These are phyloP conservation scores for Pythium biforme DNA, from an alignment of 352 stramenopile species.

Conservation along the genomic window DNA sequence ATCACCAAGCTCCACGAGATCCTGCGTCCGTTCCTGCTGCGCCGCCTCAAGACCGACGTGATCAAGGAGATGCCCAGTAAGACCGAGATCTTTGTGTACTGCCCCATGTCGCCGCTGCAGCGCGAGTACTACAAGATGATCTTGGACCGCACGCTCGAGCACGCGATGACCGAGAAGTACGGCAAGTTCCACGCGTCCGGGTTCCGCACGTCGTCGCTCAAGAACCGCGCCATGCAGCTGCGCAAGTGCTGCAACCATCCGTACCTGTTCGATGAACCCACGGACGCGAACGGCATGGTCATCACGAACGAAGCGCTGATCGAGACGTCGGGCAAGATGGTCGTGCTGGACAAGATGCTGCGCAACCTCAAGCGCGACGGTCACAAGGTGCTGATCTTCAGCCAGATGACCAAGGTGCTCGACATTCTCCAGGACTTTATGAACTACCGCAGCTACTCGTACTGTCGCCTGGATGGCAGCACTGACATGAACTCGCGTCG, in stretches of 20 bases:
- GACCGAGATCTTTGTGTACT: slow-evolving; percentile 98
- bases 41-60: slow-evolving; percentile 95
- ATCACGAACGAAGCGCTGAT: slow-evolving; percentile 90
- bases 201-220: slow-evolving; percentile 57
- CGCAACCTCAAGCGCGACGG: slow-evolving; percentile 92
- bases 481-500: slow-evolving; percentile 93
- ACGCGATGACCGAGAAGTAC: slow-evolving; percentile 84
- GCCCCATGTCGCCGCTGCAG: slow-evolving; percentile 93
- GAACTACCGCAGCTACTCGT: slow-evolving; percentile 83
- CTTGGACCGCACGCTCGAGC: slow-evolving; percentile 81
- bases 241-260: slow-evolving; percentile 89
- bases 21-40: slow-evolving; percentile 95
- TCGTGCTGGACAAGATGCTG: slow-evolving; percentile 98
- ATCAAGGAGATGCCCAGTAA: slow-evolving; percentile 94
- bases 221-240: slow-evolving; percentile 78
- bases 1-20: slow-evolving; percentile 98
- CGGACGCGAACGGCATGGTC: slow-evolving; percentile 47
- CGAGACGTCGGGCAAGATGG: slow-evolving; percentile 95
- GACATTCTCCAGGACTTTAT: slow-evolving; percentile 98
- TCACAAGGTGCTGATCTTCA: slow-evolving; percentile 99
- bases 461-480: slow-evolving; percentile 96
- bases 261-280: slow-evolving; percentile 87
- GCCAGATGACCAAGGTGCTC: slow-evolving; percentile 97
- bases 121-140: slow-evolving; percentile 95
- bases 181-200: slow-evolving; percentile 50